These are phyloP conservation scores for Cordyceps militaris DNA, from an alignment of 2,329 filamentous ascomycete genomes.

Conservation along the genomic window DNA sequence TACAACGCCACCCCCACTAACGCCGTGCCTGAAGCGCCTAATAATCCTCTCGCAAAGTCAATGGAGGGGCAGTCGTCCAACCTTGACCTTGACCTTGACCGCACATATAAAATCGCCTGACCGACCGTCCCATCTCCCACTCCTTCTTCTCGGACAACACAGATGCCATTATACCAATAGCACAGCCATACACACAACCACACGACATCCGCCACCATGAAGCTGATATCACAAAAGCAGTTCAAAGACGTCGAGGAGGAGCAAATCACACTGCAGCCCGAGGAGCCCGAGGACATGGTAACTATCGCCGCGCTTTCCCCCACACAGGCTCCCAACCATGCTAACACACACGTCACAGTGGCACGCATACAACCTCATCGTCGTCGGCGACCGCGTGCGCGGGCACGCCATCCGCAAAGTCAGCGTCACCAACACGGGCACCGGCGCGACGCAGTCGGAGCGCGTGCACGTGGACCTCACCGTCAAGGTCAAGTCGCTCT, in stretches of 20 bases:
- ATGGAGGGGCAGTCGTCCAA: slow-evolving; percentile 2
- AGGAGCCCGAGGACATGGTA: slow-evolving; percentile 42
- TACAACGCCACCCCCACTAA: slow-evolving; percentile 10
- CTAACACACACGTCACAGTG: slow-evolving; percentile 34
- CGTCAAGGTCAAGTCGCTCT: slow-evolving; percentile 49
- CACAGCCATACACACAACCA: background rate
- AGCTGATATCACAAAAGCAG: slow-evolving; percentile 32
- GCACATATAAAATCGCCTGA: slow-evolving; percentile 3
- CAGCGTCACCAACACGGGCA: slow-evolving; percentile 39
- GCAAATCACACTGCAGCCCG: slow-evolving; percentile 35
- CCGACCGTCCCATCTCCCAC: background rate
- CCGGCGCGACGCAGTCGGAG: slow-evolving; percentile 40
- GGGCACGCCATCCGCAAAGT: slow-evolving; percentile 52
- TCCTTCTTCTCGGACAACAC: background rate
- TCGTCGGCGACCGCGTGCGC: slow-evolving; percentile 44
- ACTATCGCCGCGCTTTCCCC: slow-evolving; percentile 11
- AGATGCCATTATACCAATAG: background rate
- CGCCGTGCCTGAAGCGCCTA: background rate
- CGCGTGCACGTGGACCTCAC: slow-evolving; percentile 52
- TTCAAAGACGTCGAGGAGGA: slow-evolving; percentile 34
- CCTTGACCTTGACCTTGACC: background rate
- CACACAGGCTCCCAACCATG: slow-evolving; percentile 9
- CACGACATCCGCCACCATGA: slow-evolving; percentile 26
- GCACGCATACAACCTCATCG: slow-evolving; percentile 56
- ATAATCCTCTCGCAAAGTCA: background rate